Evolutionary conservation across 2,329 filamentous ascomycete species (phyloP), one percentile per base, ranked within the genome.

Genomic region (Xylariales sp.): DNA sequence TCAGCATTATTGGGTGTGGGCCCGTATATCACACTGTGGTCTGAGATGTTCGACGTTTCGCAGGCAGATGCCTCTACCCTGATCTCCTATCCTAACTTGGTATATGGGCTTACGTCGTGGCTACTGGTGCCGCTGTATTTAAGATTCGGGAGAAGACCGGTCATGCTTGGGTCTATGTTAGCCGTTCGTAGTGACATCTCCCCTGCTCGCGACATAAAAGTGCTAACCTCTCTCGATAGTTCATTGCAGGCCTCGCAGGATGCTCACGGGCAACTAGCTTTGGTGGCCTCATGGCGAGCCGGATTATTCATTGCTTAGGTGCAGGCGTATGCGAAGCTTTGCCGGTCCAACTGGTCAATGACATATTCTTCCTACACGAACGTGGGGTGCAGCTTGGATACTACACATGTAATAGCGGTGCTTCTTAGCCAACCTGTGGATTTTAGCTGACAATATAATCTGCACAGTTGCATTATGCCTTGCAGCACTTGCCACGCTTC

Each of bases 21-120:
- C 0, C 86, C 88, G 0, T 89, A 89, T 76, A 86, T 90, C 68
- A 79, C 79, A 5, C 82, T 88, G 45, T 89, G 83, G 73, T 77
- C 85, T 0, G 79, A 85, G 62, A 78, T 84, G 50, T 89, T 89
- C 73, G 75, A 76, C 3, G 82, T 89, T 53, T 81, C 82, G 3
- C 80, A 83, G 2, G 83, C 82, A 6, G 81, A 78, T 9, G 86
- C 87, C 0, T 87, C 86, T 0, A 84, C 84, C 7, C 76, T 89
- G 41, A 82, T 89, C 64, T 88, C 85, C 10, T 90, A 89, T 73
- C 84, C 87, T 0, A 89, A 89, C 74, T 80, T 89, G 23, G 84
- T 85, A 3, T 89, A 87, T 76, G 87, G 87, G 0, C 87, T 89
- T 67, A 85, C 82, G 2, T 86, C 85, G 0, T 78, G 89, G 23